A percentile compares a stretch with the other conserved stretches of the same genome.
phyloP scores from a whole-genome alignment of 139 green algal species.

The Raphidocelis subcapitata region DNA sequence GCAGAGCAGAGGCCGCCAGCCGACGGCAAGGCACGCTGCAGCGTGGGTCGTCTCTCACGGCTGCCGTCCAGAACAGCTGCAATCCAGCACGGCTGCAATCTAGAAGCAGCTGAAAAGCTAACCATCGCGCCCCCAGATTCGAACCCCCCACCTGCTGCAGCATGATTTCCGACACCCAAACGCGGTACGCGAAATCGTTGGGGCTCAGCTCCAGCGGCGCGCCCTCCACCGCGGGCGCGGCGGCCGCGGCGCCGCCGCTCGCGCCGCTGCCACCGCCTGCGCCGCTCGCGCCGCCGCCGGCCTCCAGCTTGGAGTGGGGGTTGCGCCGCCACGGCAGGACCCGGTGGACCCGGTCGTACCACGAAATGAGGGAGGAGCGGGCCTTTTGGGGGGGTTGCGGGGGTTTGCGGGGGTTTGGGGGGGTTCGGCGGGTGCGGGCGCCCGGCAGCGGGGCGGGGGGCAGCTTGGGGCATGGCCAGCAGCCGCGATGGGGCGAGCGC shows the following conservation, averaged over 20 bases:
- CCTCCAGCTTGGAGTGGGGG: slow-evolving; percentile 43
- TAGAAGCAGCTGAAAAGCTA: too few relatives aligned
- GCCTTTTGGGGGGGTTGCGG: neutral
- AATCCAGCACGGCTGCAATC: too few relatives aligned
- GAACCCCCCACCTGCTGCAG: slow-evolving; percentile 90
- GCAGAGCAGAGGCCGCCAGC: too few relatives aligned
- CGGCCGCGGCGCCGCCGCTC: slow-evolving; percentile 1
- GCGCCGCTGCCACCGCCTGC: neutral
- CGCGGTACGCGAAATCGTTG: slow-evolving; percentile 85
- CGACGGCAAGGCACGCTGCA: too few relatives aligned
- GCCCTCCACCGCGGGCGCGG: slow-evolving; percentile 13
- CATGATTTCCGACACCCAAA: slow-evolving; percentile 96
- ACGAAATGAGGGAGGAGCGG: slow-evolving; percentile 61
- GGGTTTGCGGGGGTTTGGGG: too few relatives aligned
- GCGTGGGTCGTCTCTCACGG: too few relatives aligned
- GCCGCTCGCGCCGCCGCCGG: neutral
- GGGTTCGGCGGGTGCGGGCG: too few relatives aligned
- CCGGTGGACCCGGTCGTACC: slow-evolving; percentile 89
- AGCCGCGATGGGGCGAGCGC: too few relatives aligned
- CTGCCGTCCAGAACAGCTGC: too few relatives aligned
- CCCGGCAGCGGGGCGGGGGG: too few relatives aligned
- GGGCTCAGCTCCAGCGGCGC: slow-evolving; percentile 46
- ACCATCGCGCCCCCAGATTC: too few relatives aligned
- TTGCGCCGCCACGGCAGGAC: slow-evolving; percentile 90
- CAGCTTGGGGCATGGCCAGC: too few relatives aligned